A percentile compares a stretch with the other conserved stretches of the same genome.
Evolutionary conservation across 2,329 filamentous ascomycete species (phyloP).

Genomic region (Clonostachys rhizophaga): DNA sequence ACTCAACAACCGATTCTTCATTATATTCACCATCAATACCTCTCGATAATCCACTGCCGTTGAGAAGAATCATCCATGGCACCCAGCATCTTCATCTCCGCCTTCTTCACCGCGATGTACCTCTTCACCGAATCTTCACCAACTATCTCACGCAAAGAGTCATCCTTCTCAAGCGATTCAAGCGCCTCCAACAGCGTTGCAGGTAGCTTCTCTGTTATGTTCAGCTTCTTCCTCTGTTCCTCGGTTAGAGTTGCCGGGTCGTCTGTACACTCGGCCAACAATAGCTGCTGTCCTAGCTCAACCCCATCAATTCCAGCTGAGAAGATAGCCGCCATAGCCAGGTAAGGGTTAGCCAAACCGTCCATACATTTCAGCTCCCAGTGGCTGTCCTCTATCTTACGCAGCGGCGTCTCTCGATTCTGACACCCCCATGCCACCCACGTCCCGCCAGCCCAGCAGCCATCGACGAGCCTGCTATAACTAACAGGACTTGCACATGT

Average conservation of each 20-base stretch:
- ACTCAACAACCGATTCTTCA: not conserved
- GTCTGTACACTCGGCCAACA: constrained; percentile 45
- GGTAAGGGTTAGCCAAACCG: constrained; percentile 73
- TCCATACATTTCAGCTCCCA: constrained; percentile 82
- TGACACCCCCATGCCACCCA: constrained; percentile 80
- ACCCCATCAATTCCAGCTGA: constrained; percentile 20
- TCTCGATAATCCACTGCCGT: constrained; percentile 58
- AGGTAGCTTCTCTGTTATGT: constrained; percentile 52
- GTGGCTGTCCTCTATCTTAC: constrained; percentile 60
- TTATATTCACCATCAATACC: constrained; percentile 37
- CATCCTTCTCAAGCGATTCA: constrained; percentile 40
- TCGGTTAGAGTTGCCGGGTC: constrained; percentile 48
- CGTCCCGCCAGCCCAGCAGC: constrained; percentile 73
- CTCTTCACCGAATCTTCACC: constrained; percentile 46
- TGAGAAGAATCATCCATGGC: constrained; percentile 41
- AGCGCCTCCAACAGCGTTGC: constrained; percentile 49
- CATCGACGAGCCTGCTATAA: constrained; percentile 64
- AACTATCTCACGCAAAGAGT: constrained; percentile 37
- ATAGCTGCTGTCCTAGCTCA: constrained; percentile 25
- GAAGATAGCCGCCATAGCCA: constrained; percentile 39
- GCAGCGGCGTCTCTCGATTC: constrained; percentile 71
- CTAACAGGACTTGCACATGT: constrained; percentile 60
- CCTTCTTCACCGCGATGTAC: constrained; percentile 55
- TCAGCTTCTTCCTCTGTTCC: constrained; percentile 41
- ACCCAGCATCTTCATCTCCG: constrained; percentile 38